Percentiles rank a stretch among this genome's conserved stretches.
These are phyloP conservation scores for Dentipellis fragilis DNA, from an alignment of 768 basidiomycete genomes.

Conservation along the genomic window DNA sequence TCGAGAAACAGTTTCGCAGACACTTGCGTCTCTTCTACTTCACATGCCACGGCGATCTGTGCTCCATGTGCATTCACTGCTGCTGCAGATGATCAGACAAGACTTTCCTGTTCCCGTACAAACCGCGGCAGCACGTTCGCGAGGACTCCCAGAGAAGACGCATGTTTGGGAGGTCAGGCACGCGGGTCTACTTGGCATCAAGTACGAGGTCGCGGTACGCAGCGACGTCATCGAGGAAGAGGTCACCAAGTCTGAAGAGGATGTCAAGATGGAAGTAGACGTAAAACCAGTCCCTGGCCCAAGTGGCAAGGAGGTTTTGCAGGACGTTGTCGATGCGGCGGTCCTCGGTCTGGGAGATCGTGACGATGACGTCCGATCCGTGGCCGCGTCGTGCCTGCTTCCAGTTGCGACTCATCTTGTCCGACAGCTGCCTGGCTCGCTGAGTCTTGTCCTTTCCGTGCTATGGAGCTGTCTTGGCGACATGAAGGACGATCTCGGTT, in stretches of 20 bases:
- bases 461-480: conserved; percentile 86
- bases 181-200: conserved; percentile 93
- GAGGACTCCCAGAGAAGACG: conserved; percentile 24
- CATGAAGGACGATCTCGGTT: conserved; percentile 95
- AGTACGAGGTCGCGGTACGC: conserved; percentile 95
- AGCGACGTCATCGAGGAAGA: conserved; percentile 61
- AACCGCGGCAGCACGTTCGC: conserved; percentile 17
- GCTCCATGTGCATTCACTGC: conserved; percentile 67
- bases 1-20: conserved; percentile 91
- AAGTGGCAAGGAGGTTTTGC: conserved; percentile 48
- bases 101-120: conserved; percentile 46
- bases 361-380: conserved; percentile 94
- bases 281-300: neutral
- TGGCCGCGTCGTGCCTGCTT: conserved; percentile 84
- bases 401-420: conserved; percentile 84
- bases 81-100: conserved; percentile 92
- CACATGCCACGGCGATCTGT: conserved; percentile 82
- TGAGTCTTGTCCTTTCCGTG: conserved; percentile 68
- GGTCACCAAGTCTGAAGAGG: conserved; percentile 11
- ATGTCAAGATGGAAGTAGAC: neutral
- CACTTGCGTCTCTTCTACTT: conserved; percentile 78
- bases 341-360: conserved; percentile 81
- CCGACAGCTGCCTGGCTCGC: conserved; percentile 56
- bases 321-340: conserved; percentile 82
- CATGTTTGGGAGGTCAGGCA: conserved; percentile 97